Evolutionary conservation across 192 early-diverging fungal genomes (phyloP).

Genomic region (Piromyces finnis): DNA sequence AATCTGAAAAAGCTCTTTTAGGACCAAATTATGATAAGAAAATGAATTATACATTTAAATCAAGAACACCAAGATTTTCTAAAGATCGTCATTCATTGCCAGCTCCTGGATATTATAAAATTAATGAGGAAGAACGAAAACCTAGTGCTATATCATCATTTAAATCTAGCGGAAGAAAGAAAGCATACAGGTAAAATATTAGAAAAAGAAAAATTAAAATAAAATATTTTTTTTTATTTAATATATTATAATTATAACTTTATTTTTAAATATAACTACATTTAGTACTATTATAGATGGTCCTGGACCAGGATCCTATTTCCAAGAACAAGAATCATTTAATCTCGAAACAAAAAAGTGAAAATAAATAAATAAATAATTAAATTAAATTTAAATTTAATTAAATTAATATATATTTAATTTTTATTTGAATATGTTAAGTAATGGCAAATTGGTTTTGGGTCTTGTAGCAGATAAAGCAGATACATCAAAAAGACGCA

Average conservation of each 20-base stretch:
- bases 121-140: background rate
- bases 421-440: no score
- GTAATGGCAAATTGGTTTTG: background rate
- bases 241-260: background rate
- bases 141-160: background rate
- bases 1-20: background rate
- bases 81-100: background rate
- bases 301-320: background rate
- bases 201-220: no score
- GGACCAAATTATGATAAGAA: background rate
- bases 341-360: background rate
- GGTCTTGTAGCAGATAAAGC: background rate
- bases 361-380: background rate
- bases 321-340: background rate
- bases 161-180: background rate
- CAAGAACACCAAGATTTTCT: background rate
- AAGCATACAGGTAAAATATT: background rate
- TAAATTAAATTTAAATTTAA: background rate
- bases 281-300: background rate
- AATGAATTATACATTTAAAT: background rate
- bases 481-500: background rate
- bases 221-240: background rate
- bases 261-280: no score
- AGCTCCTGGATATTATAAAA: background rate
- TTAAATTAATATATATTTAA: background rate